Conservation (phyloP, 225 moss, liverwort and hornwort genomes). For the Marchantia polymorpha region DNA sequence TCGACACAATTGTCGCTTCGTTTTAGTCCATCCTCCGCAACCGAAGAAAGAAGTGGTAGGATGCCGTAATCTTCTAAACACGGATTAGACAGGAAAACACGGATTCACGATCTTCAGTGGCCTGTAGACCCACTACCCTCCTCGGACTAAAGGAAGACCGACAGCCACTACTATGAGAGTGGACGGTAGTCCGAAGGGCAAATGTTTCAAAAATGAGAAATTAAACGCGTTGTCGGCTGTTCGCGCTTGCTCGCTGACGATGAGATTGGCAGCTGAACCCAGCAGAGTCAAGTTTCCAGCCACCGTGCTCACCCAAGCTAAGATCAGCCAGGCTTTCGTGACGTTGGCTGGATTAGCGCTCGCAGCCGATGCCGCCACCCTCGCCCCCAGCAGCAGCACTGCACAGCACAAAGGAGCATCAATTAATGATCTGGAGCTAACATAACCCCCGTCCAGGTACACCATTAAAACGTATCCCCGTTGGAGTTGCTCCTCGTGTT, state of each 20-base stretch:
- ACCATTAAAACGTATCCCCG: background rate
- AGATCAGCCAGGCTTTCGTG: constrained; percentile 74
- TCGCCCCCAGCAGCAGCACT: constrained; percentile 73
- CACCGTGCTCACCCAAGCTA: constrained; percentile 98
- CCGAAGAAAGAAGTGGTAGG: no score
- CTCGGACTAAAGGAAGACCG: constrained; percentile 60
- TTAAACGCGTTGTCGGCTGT: constrained; percentile 37
- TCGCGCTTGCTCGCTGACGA: constrained; percentile 84
- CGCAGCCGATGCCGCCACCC: constrained; percentile 69
- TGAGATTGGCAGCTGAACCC: constrained; percentile 87
- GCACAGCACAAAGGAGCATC: background rate
- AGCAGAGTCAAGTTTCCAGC: constrained; percentile 87
- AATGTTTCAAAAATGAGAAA: constrained; percentile 65
- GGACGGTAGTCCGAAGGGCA: constrained; percentile 79
- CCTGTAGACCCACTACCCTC: background rate
- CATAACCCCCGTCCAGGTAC: background rate
- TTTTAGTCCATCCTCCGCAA: no score
- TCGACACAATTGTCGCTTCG: no score
- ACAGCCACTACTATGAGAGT: constrained; percentile 71
- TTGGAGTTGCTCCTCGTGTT: no score
- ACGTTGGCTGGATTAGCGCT: constrained; percentile 50
- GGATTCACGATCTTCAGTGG: no score
- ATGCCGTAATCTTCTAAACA: no score
- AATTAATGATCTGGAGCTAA: background rate
- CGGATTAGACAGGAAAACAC: no score